These are phyloP conservation scores for Trichoderma sp. DNA, from an alignment of 2,329 filamentous ascomycete genomes.

Conservation along the genomic window DNA sequence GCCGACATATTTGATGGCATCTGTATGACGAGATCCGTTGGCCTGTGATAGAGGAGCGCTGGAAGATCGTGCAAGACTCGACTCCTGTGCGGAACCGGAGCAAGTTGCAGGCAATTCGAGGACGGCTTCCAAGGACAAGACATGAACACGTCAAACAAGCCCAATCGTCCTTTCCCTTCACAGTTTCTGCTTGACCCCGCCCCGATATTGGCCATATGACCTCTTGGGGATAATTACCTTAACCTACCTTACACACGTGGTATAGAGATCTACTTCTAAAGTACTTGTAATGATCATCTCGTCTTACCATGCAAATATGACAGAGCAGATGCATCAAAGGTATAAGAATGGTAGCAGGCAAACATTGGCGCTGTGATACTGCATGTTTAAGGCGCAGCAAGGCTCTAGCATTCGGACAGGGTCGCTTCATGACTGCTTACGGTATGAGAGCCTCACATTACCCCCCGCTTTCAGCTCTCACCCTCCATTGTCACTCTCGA, in stretches of 20 bases:
- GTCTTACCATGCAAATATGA: not conserved
- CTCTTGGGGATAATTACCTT: not conserved
- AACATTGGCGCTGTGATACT: not conserved
- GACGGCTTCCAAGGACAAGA: not conserved
- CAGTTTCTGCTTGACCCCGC: not conserved
- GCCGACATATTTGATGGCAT: not conserved
- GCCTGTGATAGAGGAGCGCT: not conserved
- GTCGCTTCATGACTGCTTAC: not conserved
- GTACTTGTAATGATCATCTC: not conserved
- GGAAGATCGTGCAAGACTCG: not conserved
- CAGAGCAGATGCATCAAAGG: not conserved
- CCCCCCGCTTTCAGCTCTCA: conserved; percentile 15
- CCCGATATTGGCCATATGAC: not conserved
- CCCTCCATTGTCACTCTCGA: not conserved
- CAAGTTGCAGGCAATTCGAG: not conserved
- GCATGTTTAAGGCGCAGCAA: not conserved
- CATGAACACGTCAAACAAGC: not conserved
- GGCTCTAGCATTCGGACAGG: not conserved
- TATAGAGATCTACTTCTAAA: too few species aligned
- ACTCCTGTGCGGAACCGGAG: not conserved
- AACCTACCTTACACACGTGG: too few species aligned
- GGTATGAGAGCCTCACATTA: not conserved
- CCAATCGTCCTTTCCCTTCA: not conserved
- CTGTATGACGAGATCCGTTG: not conserved
- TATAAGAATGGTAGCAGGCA: not conserved